Evolutionary conservation across 2,329 filamentous ascomycete species (phyloP), one percentile per base, ranked within the genome.

Genomic region (Ophiostoma quercus): DNA sequence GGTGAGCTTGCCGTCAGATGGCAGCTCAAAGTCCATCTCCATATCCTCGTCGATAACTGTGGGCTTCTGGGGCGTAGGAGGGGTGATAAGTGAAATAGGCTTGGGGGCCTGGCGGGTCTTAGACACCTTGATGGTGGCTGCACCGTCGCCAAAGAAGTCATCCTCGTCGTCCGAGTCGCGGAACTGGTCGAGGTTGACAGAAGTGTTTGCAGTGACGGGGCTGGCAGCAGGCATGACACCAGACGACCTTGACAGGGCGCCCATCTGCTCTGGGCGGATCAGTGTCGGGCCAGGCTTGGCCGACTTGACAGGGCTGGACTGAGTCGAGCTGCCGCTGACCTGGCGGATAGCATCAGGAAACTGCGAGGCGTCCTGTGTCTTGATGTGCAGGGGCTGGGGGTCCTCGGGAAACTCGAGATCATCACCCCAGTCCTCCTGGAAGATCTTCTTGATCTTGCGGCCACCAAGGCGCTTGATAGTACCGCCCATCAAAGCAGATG

Each of bases 381-480:
- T 92, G 72, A 94, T 84, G 74, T 87, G 85, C 71, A 93, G 80
- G 6, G 81, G 82, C 71, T 87, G 84, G 39, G 84, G 84, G 1
- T 82, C 77, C 54, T 84, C 84, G 3, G 90, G 88, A 19, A 93
- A 78, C 74, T 92, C 90, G 67, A 94, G 79, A 74, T 94, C 92
- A 74, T 93, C 90, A 72, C 88, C 89, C 89, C 92, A 94, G 77
- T 94, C 91, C 75, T 93, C 90, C 73, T 91, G 88, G 71, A 92
- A 87, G 57, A 89, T 87, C 76, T 87, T 90, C 76, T 88, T 89
- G 25, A 90, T 84, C 75, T 90, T 92, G 74, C 87, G 86, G 71
- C 88, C 88, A 67, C 94, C 94, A 43, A 98, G 84, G 74, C 94
- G 86, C 81, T 96, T 96, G 77, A 98, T 98, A 11, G 93, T 94